Conservation (phyloP, 176 grass and related monocot species). For the Thinopyrum elongatum region DNA sequence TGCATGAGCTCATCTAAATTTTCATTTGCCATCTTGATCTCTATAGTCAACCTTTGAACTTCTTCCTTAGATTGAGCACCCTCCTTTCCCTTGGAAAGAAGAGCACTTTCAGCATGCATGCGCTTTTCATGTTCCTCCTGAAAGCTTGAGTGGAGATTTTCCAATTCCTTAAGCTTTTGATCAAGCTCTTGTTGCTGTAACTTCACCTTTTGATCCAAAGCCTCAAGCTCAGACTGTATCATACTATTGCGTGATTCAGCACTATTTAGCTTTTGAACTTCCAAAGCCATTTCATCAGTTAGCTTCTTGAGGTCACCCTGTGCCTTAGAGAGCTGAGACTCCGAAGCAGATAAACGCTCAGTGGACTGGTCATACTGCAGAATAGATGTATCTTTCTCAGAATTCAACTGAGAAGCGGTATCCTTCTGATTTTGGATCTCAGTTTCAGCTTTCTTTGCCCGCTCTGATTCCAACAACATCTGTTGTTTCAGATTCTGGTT, state of each 20-base stretch:
- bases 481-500: constrained; percentile 63
- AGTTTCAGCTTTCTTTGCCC: constrained; percentile 69
- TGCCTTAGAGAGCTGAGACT: constrained; percentile 57
- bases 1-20: constrained; percentile 49
- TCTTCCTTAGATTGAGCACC: constrained; percentile 49
- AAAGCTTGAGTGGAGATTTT: constrained; percentile 47
- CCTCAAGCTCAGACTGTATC: constrained; percentile 53
- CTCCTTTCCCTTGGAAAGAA: constrained; percentile 44
- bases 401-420: constrained; percentile 46
- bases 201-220: constrained; percentile 59
- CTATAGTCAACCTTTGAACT: constrained; percentile 45
- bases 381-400: constrained; percentile 53
- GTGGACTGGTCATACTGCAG: constrained; percentile 57
- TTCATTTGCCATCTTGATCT: constrained; percentile 46
- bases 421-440: constrained; percentile 56
- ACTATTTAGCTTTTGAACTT: constrained; percentile 60
- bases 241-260: constrained; percentile 62
- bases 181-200: constrained; percentile 66
- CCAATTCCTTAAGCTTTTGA: constrained; percentile 58
- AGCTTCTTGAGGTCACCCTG: constrained; percentile 64
- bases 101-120: constrained; percentile 52
- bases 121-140: constrained; percentile 52
- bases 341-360: constrained; percentile 51
- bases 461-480: constrained; percentile 61
- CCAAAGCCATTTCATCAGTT: constrained; percentile 63